These are phyloP conservation scores for Ustilago cynodontis DNA, from an alignment of 1,284 basidiomycete genomes.

Conservation along the genomic window DNA sequence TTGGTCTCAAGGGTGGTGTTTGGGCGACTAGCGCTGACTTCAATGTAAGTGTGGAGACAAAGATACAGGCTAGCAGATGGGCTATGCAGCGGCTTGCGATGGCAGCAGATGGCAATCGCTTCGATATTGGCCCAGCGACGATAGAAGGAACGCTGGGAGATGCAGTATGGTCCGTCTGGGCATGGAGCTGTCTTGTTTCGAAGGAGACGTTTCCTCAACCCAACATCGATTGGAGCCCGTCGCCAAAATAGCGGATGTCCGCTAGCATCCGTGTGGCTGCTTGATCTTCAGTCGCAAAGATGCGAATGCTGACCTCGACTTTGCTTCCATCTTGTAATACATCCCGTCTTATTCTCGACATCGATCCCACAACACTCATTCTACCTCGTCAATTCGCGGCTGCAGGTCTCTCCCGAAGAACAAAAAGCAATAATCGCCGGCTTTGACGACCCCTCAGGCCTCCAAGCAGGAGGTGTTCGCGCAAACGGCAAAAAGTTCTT, in stretches of 20 bases:
- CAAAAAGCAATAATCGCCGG: conserved; percentile 78
- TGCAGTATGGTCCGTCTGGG: no score
- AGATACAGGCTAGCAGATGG: no score
- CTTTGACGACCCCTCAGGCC: conserved; percentile 73
- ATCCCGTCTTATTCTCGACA: background rate
- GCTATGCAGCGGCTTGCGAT: background rate
- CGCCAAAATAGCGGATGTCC: no score
- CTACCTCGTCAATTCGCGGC: background rate
- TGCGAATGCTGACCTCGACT: no score
- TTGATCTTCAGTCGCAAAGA: no score
- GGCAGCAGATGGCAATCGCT: background rate
- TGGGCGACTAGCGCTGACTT: conserved; percentile 86
- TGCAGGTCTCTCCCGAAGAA: conserved; percentile 80
- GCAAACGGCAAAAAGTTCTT: conserved; percentile 86
- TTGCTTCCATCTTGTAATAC: no score
- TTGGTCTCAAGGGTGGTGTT: conserved; percentile 85
- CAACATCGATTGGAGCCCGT: no score
- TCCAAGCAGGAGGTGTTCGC: conserved; percentile 76
- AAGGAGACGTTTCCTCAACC: no score
- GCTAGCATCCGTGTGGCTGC: no score
- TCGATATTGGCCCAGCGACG: no score
- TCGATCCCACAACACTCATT: background rate
- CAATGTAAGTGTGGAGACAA: conserved; percentile 74
- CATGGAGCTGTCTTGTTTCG: no score
- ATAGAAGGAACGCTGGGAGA: no score